Percentiles rank a stretch among this genome's conserved stretches.
These are phyloP conservation scores for Prunus yedoensis DNA, from an alignment of 331 rosid genomes.

Conservation along the genomic window DNA sequence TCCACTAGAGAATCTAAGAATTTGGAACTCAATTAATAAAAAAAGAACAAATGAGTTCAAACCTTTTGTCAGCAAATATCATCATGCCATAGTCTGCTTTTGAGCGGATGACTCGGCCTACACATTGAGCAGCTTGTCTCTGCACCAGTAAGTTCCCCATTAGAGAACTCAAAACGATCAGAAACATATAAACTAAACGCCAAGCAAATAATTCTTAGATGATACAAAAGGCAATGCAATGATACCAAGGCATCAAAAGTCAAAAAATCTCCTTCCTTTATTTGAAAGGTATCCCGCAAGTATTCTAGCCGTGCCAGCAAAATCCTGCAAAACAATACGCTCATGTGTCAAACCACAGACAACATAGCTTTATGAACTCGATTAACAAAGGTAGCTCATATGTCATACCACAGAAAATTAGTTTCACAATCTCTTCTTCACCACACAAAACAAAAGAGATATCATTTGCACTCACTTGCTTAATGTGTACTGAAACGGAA, in stretches of 20 bases:
- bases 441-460: constrained; percentile 7
- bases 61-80: constrained; percentile 99
- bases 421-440: constrained; percentile 9
- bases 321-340: constrained; percentile 57
- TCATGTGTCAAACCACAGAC: constrained; percentile 22
- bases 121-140: constrained; percentile 99
- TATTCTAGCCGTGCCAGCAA: constrained; percentile 92
- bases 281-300: constrained; percentile 87
- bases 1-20: background rate
- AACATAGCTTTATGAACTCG: constrained; percentile 14
- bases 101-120: constrained; percentile 91
- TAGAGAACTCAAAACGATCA: constrained; percentile 6
- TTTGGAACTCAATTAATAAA: background rate
- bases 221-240: constrained; percentile 13
- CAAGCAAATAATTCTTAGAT: constrained; percentile 2
- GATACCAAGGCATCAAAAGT: constrained; percentile 93
- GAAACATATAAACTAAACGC: constrained; percentile 6
- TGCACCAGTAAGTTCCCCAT: constrained; percentile 30
- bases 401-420: background rate
- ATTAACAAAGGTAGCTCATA: background rate
- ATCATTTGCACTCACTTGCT: constrained; percentile 72
- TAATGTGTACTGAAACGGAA: constrained; percentile 92
- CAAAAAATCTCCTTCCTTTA: constrained; percentile 94
- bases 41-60: constrained; percentile 6
- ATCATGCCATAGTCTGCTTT: constrained; percentile 98